Base-by-base conservation (phyloP, 352 stramenopile genomes). In the Globisporangium spiculum region DNA sequence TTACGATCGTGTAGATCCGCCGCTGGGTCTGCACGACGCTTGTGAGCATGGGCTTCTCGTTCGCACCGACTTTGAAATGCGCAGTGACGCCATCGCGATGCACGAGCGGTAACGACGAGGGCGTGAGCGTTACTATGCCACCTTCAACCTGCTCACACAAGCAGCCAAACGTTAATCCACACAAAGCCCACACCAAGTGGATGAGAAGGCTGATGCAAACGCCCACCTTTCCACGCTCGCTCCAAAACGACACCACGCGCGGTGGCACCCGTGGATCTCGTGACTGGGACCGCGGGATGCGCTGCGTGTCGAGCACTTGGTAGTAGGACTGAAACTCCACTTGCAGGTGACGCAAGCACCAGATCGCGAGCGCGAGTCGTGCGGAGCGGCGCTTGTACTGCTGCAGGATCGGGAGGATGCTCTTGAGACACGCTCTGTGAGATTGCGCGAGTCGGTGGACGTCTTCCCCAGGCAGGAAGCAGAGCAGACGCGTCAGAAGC, bases 1-100 rank as follows among this genome's bases (percentile, higher is more conserved):
- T 78, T 26, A 89, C 70, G 26, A 86, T 69, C 3, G 80, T 88
- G 74, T 90, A 89, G 38, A 91, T 86, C 3, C 81, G 70, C 44
- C 79, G 71, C 22, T 81, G 73, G 16, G 44, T 71, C 66, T 85
- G 80, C 38, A 80, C 76, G 54, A 88, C 83, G 58, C 79, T 88
- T 48, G 73, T 84, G 53, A 91, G 78, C 81, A 91, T 89, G 26
- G 83, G 83, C 9, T 69, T 73, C 26, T 60, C 73, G 52, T 38
- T 53, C 14, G 27, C 27, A 14, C 34, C 38, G 5, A 60, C 50
- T 26, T 61, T 56, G 38, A 86, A 84, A 53, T 48, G 69, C 63
- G 65, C 63, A 32, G 58, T 68, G 18, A 84, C n/a, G 0, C 74
- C 78, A 26, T 79, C 62, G 1, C 48, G 34, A n/a, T 82, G 72